These are phyloP conservation scores for Ascoidea tarda DNA, from an alignment of 805 yeast genomes.

Conservation along the genomic window DNA sequence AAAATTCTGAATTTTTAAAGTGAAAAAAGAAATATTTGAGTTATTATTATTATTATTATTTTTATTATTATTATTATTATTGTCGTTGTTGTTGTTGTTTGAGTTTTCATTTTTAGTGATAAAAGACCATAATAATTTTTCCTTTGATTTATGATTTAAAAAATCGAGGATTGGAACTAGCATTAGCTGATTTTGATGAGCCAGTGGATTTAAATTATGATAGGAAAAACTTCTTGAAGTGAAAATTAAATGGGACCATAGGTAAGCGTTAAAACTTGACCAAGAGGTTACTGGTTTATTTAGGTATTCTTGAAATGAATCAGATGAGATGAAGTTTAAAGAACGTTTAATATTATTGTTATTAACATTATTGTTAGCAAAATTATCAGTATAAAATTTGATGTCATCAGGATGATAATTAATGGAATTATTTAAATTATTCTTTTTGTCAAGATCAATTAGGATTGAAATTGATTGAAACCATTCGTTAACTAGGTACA, in stretches of 20 bases:
- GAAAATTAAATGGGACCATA: conserved; percentile 65
- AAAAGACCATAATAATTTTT: conserved; percentile 50
- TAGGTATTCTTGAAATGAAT: conserved; percentile 10
- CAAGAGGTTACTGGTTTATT: conserved; percentile 23
- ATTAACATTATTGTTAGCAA: not conserved
- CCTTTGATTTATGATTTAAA: conserved; percentile 53
- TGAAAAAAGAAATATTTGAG: conserved; percentile 17
- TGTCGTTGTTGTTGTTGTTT: conserved; percentile 8
- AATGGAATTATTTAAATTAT: conserved; percentile 25
- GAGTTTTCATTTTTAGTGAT: conserved; percentile 6
- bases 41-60: not conserved
- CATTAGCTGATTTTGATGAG: conserved; percentile 39
- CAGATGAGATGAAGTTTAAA: conserved; percentile 9
- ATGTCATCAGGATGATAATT: conserved; percentile 15
- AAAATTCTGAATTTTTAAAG: conserved; percentile 25
- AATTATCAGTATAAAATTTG: conserved; percentile 21
- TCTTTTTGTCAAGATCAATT: conserved; percentile 10
- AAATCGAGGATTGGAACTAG: conserved; percentile 69
- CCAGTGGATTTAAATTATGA: conserved; percentile 18
- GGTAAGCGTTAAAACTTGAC: conserved; percentile 52
- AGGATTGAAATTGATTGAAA: conserved; percentile 5
- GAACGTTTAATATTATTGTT: not conserved
- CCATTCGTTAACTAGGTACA: conserved; percentile 49
- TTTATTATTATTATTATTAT: not conserved
- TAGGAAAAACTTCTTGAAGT: conserved; percentile 76